These are phyloP conservation scores for Nothophytophthora sp. DNA, from an alignment of 352 stramenopile genomes.

Conservation along the genomic window DNA sequence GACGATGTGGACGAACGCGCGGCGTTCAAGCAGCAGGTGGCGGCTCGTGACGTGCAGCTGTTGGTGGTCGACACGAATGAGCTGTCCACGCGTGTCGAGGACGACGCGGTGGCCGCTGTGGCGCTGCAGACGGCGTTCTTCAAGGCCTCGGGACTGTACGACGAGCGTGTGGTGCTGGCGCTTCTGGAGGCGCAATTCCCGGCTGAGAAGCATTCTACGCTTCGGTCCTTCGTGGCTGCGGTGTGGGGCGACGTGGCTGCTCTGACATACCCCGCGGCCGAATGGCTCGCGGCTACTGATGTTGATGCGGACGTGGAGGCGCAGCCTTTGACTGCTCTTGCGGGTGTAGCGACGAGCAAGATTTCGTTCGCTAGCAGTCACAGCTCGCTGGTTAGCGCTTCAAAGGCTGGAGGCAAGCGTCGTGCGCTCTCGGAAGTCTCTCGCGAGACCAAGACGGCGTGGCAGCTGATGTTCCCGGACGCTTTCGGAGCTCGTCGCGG, in stretches of 20 bases:
- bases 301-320: conserved; percentile 15
- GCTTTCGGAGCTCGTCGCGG: conserved; percentile 48
- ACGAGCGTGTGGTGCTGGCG: conserved; percentile 59
- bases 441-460: conserved; percentile 60
- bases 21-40: conserved; percentile 57
- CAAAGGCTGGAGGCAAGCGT: conserved; percentile 37
- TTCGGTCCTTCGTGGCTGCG: conserved; percentile 55
- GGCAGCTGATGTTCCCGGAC: conserved; percentile 69
- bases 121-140: conserved; percentile 63
- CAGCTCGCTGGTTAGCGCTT: conserved; percentile 24
- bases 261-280: conserved; percentile 46
- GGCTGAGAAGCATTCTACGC: conserved; percentile 37
- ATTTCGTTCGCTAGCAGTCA: conserved; percentile 25
- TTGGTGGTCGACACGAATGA: conserved; percentile 57
- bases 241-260: conserved; percentile 62
- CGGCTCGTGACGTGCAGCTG: conserved; percentile 46
- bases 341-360: conserved; percentile 54
- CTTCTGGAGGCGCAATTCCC: conserved; percentile 50
- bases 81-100: conserved; percentile 52
- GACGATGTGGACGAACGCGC: conserved; percentile 60
- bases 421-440: conserved; percentile 42
- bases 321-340: conserved; percentile 23
- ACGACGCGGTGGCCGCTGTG: conserved; percentile 49
- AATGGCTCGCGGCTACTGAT: conserved; percentile 39
- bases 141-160: conserved; percentile 55